Base-by-base conservation (phyloP, 2,329 filamentous ascomycete genomes). In the Aspergillus latus region DNA sequence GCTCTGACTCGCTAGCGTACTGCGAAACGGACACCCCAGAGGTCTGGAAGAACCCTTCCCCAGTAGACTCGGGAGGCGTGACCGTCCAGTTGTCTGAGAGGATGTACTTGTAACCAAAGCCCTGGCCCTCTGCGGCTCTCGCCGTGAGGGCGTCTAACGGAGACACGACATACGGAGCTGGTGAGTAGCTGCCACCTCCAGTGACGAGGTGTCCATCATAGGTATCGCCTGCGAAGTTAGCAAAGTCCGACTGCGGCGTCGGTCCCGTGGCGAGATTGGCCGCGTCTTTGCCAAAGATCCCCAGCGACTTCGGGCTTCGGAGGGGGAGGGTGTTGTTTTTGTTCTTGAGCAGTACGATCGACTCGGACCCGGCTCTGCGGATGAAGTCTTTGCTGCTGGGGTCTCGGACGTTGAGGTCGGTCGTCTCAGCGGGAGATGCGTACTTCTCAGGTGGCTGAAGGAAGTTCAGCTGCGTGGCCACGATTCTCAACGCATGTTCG, bases 1-100 rank as follows among this genome's bases (percentile, higher is more conserved):
- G 75, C 45, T 74, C 75, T 7, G 75, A 36, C 46, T 13, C 32
- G 3, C 13, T 11, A 2, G 46, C 46, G 4, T 48, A 48, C 15
- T 48, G 28, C 5, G 28, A 30, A 13, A 46, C 43, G n/a, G 43
- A 46, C 4, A 46, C 43, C 28, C 29, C 43, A 30, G 29, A 30
- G 28, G 26, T 37, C 32, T 48, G 15, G 21, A 48, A 48, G 28
- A 46, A 46, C 16, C 43, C 46, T 6, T 36, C 30, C 5, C 46
- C 46, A 3, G 46, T 37, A 21, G 46, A 28, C 46, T 28, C 10
- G 6, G 46, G 32, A 6, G 30, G 46, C 46, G 32, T 26, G 10
- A 37, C 46, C 9, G 46, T 48, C 32, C 46, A 48, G 43, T 46
- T 46, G 9, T 46, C 43, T 9, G 43, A 46, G 10, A 46, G 13